A percentile compares a stretch with the other conserved stretches of the same genome.
phyloP scores from a whole-genome alignment of 768 basidiomycete species.

The Amanita molliuscula region DNA sequence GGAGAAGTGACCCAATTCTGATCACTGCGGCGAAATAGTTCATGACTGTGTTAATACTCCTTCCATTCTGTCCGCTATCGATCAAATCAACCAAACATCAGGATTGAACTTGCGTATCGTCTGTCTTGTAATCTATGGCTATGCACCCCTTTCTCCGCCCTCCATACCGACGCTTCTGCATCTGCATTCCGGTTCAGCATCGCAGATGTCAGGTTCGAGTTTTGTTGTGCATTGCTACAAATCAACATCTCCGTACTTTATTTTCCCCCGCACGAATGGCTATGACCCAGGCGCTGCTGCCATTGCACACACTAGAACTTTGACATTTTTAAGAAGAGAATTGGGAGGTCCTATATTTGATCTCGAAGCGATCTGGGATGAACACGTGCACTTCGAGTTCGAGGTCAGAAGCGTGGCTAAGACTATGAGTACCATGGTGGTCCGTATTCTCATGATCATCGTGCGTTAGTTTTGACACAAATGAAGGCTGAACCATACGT shows the following conservation, averaged over 20 bases:
- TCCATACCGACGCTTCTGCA: constrained; percentile 28
- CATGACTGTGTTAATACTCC: not conserved
- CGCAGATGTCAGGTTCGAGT: constrained; percentile 11
- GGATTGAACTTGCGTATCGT: constrained; percentile 20
- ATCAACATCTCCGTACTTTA: constrained; percentile 27
- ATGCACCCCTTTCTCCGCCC: constrained; percentile 10
- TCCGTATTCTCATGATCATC: constrained; percentile 14
- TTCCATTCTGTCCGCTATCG: constrained; percentile 19
- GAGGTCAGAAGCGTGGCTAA: constrained; percentile 36
- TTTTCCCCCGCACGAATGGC: constrained; percentile 28
- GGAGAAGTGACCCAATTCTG: not conserved
- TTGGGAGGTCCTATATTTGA: constrained; percentile 44
- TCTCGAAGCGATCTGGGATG: constrained; percentile 52
- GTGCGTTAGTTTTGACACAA: not conserved
- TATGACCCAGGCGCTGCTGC: constrained; percentile 33
- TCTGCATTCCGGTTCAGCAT: constrained; percentile 17
- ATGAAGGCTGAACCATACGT: constrained; percentile 46
- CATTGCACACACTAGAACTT: constrained; percentile 34
- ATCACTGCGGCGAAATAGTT: not conserved
- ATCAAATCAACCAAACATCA: constrained; percentile 8
- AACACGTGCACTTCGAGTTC: constrained; percentile 48
- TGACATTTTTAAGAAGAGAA: constrained; percentile 33
- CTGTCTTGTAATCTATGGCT: constrained; percentile 28
- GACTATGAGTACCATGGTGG: constrained; percentile 50
- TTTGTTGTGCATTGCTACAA: constrained; percentile 18